These are phyloP conservation scores for Huiozyma sinensis DNA, from an alignment of 805 yeast genomes.

Conservation along the genomic window DNA sequence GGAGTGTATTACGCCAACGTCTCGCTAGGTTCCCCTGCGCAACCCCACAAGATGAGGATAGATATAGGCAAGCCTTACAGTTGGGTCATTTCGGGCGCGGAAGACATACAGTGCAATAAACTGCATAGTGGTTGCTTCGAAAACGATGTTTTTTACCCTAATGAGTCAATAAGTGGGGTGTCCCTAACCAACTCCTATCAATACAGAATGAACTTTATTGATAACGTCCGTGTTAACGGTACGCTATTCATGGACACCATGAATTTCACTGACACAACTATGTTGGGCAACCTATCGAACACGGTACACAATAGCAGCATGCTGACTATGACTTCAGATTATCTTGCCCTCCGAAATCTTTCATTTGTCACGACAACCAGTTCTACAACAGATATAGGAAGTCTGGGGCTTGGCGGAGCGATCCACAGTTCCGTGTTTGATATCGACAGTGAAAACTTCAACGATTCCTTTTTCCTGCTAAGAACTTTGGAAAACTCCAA, in stretches of 20 bases:
- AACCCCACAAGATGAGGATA: constrained; percentile 22
- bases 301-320: neutral
- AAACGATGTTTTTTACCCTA: constrained; percentile 8
- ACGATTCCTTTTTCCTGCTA: constrained; percentile 25
- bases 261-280: constrained; percentile 7
- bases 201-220: constrained; percentile 16
- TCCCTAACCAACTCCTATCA: constrained; percentile 4
- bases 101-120: constrained; percentile 6
- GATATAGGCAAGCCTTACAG: constrained; percentile 32
- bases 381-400: constrained; percentile 32
- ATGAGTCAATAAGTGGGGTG: constrained; percentile 13
- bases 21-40: constrained; percentile 26
- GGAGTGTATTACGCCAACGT: constrained; percentile 26
- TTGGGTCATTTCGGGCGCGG: constrained; percentile 25
- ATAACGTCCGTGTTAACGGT: constrained; percentile 16
- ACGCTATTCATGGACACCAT: constrained; percentile 17
- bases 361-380: constrained; percentile 31
- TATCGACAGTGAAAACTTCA: constrained; percentile 11
- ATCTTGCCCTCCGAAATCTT: constrained; percentile 6
- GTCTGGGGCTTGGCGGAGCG: constrained; percentile 36
- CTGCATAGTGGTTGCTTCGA: constrained; percentile 6
- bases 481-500: constrained; percentile 24
- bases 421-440: constrained; percentile 8
- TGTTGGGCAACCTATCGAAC: neutral
- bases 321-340: neutral